Percentiles rank a stretch among this genome's conserved stretches.
These are phyloP conservation scores for Candida qinlingensis DNA, from an alignment of 805 yeast genomes.

Conservation along the genomic window DNA sequence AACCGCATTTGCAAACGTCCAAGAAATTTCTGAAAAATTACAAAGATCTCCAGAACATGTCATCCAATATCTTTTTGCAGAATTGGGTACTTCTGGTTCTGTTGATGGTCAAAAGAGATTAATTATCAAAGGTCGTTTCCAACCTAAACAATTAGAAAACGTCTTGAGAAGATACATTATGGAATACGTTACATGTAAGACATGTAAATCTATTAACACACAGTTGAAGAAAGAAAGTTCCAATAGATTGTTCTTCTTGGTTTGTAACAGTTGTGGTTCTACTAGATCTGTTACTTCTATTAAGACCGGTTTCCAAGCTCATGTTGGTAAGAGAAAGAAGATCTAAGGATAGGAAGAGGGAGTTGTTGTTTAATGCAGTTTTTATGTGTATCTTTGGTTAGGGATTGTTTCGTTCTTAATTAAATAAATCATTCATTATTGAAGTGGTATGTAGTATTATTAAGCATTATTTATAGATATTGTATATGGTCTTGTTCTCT, in stretches of 20 bases:
- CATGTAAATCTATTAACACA: slow-evolving; percentile 97
- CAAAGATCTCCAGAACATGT: slow-evolving; percentile 97
- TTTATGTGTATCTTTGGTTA: background rate
- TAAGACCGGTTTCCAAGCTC: slow-evolving; percentile 99
- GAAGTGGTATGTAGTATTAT: background rate
- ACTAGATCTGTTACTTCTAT: slow-evolving; percentile 94
- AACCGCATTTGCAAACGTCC: slow-evolving; percentile 93
- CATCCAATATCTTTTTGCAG: slow-evolving; percentile 94
- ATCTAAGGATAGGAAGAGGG: slow-evolving; percentile 10
- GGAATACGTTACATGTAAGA: slow-evolving; percentile 97
- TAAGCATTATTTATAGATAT: background rate
- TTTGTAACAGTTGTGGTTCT: slow-evolving; percentile 97
- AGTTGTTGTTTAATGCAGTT: background rate
- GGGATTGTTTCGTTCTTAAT: background rate
- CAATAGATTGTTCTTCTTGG: slow-evolving; percentile 94
- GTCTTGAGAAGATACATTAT: slow-evolving; percentile 93
- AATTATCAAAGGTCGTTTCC: slow-evolving; percentile 96
- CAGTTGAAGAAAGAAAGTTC: slow-evolving; percentile 92
- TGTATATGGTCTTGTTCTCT: background rate
- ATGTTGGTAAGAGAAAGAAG: slow-evolving; percentile 85
- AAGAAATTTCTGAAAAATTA: slow-evolving; percentile 87
- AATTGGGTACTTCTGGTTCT: slow-evolving; percentile 98
- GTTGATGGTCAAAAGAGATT: slow-evolving; percentile 97
- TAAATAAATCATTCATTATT: too few relatives aligned
- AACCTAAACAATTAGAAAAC: slow-evolving; percentile 94